Conservation (phyloP, 495 filamentous ascomycete species). For the Umbilicaria muhlenbergii region DNA sequence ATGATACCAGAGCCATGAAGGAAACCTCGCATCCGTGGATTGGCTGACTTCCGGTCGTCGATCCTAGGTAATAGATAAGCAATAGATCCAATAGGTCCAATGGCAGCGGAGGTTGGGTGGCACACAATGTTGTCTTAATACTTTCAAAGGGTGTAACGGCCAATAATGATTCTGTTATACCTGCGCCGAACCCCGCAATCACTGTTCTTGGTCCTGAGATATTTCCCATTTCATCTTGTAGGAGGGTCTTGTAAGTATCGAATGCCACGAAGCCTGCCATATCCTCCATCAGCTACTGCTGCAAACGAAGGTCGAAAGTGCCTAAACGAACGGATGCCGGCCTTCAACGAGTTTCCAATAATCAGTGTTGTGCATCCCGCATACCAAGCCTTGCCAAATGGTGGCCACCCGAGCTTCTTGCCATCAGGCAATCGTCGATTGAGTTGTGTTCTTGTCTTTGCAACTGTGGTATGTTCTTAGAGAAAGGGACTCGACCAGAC, state of each 20-base stretch:
- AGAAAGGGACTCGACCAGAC: conserved; percentile 8
- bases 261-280: conserved; percentile 79
- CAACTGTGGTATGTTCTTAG: conserved; percentile 35
- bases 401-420: conserved; percentile 88
- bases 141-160: conserved; percentile 96
- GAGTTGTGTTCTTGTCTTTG: conserved; percentile 88
- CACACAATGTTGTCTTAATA: conserved; percentile 85
- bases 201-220: conserved; percentile 84
- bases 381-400: conserved; percentile 91
- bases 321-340: conserved; percentile 60
- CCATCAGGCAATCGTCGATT: conserved; percentile 68
- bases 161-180: conserved; percentile 81
- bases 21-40: conserved; percentile 81
- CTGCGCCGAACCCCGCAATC: conserved; percentile 85
- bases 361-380: conserved; percentile 95
- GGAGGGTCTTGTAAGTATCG: conserved; percentile 72
- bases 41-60: conserved; percentile 81
- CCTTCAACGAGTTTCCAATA: conserved; percentile 90
- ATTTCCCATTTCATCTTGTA: conserved; percentile 74
- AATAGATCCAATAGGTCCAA: not conserved
- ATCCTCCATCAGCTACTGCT: conserved; percentile 3
- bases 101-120: not conserved
- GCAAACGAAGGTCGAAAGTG: not conserved
- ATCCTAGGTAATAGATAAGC: conserved; percentile 36
- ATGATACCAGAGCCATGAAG: conserved; percentile 81